These are phyloP conservation scores for Entophlyctis luteolus DNA, from an alignment of 192 early-diverging fungal species.

Conservation along the genomic window DNA sequence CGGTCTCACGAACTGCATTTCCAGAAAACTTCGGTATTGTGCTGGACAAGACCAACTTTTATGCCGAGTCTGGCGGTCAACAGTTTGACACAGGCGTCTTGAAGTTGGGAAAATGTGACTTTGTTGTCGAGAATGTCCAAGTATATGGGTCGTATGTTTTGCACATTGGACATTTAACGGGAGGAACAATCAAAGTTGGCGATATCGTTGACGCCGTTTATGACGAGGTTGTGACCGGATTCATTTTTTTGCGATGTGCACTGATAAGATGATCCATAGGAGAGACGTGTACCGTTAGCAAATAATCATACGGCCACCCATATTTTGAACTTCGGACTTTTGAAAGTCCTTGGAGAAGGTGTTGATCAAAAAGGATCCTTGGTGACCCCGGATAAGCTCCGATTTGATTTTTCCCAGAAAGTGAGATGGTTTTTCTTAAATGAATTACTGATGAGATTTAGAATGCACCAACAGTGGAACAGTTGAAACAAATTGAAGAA, in stretches of 20 bases:
- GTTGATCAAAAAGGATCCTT: constrained; percentile 93
- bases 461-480: constrained; percentile 58
- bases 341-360: constrained; percentile 73
- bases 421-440: too few species aligned
- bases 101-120: constrained; percentile 80
- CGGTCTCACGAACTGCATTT: constrained; percentile 47
- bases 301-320: constrained; percentile 98
- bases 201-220: constrained; percentile 74
- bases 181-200: constrained; percentile 69
- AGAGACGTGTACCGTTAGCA: constrained; percentile 78
- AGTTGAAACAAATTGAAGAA: constrained; percentile 69
- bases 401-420: constrained; percentile 92
- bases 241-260: neutral
- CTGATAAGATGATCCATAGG: neutral
- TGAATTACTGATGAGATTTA: constrained; percentile 23
- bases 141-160: constrained; percentile 92
- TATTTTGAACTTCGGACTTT: constrained; percentile 91
- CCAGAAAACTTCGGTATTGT: constrained; percentile 77
- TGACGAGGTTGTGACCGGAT: constrained; percentile 56
- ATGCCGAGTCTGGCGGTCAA: constrained; percentile 96
- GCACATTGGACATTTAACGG: constrained; percentile 91
- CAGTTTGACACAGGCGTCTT: constrained; percentile 86
- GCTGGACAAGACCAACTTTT: constrained; percentile 94
- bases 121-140: constrained; percentile 89
- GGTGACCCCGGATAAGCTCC: constrained; percentile 91